Conservation (phyloP, 768 basidiomycete genomes). For the Leccinellum albellum region DNA sequence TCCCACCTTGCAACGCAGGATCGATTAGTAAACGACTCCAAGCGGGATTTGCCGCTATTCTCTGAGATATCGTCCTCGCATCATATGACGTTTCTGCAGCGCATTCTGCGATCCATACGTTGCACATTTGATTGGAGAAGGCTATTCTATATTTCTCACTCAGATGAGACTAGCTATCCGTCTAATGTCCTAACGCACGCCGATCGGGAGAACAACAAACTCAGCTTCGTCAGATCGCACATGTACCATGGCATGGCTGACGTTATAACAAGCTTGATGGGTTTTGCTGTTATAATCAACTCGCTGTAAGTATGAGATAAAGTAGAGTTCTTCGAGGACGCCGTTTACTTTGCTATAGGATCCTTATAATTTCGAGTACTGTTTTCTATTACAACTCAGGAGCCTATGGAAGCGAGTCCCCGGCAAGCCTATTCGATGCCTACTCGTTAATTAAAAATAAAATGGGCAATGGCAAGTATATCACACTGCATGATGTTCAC, state of each 20-base stretch:
- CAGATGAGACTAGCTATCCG: constrained; percentile 20
- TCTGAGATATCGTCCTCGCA: constrained; percentile 1
- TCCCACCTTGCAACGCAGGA: constrained; percentile 84
- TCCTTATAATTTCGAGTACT: constrained; percentile 76
- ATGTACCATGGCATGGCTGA: constrained; percentile 65
- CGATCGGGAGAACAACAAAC: constrained; percentile 55
- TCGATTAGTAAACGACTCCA: constrained; percentile 42
- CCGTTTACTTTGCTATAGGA: constrained; percentile 39
- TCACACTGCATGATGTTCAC: not conserved
- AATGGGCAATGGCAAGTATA: constrained; percentile 60
- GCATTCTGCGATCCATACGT: constrained; percentile 8
- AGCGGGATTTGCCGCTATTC: constrained; percentile 15
- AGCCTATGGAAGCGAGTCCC: constrained; percentile 35
- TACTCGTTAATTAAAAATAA: constrained; percentile 64
- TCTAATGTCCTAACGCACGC: constrained; percentile 40
- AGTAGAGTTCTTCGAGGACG: not conserved
- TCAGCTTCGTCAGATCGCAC: constrained; percentile 57
- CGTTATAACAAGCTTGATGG: constrained; percentile 64
- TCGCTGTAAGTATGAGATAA: constrained; percentile 51
- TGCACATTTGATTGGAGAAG: constrained; percentile 10
- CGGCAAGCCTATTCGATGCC: constrained; percentile 83
- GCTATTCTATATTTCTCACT: constrained; percentile 23
- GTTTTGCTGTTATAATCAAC: constrained; percentile 87
- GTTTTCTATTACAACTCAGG: constrained; percentile 67
- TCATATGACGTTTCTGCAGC: constrained; percentile 22